Base-by-base conservation (phyloP, 331 rosid species). In the Dryas integrifolia region DNA sequence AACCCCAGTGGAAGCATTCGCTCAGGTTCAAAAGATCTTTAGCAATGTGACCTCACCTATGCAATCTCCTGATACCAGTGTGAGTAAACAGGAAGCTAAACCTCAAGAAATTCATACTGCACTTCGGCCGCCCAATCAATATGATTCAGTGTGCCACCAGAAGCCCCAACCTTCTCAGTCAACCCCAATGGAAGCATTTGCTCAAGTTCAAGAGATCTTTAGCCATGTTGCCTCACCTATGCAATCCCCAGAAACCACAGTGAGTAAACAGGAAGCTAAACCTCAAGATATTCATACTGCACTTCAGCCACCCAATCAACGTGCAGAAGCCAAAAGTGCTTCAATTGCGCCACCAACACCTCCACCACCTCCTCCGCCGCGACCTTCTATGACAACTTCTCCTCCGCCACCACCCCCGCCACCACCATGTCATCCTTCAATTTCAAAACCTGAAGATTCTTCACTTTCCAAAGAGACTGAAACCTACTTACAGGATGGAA, bases 261-360 rank as follows among this genome's bases (percentile, higher is more conserved):
- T 40, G 67, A n/a, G 12, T n/a, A 39, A 62, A n/a, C 67, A 46
- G 14, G 67, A 67, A 41, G 15, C 30, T 18, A 45, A 67, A 47
- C 18, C 5, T 40, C 35, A 72, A 73, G 69, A 50, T n/a, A 59
- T 9, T 15, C 21, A 16, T 41, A 39, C 40, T 44, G 67, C 45
- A 43, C 45, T 35, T 10, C 75, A 58, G 55, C 45, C 51, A 30
- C 65, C 44, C n/a, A 41, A 56, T 58, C 67, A 71, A 44, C 18
- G 44, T 52, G 49, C 7, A 5, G 86, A 80, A 72, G 21, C 79
- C 60, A 76, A 86, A 39, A 60, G 59, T 84, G 67, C 13, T 58
- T 18, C 77, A n/a, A 49, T 80, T 79, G 77, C 85, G 72, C 89
- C 90, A 65, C 40, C 24, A 66, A 81, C 92, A 43, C 88, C 92